Base-by-base conservation (phyloP, 176 grass and related monocot species). In the Carex pumila region DNA sequence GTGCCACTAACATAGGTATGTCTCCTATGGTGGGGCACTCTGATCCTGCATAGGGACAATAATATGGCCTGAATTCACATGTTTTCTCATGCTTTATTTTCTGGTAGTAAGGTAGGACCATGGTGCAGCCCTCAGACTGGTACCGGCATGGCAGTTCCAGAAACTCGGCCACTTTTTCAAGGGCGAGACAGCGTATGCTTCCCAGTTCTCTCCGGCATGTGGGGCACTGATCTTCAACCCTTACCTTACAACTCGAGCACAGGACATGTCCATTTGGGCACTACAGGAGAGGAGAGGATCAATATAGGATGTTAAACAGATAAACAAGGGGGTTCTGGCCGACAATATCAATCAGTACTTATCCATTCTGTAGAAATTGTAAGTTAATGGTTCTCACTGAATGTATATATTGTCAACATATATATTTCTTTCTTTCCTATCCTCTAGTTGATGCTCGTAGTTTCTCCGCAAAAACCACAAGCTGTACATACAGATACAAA, bases 231-330 rank as follows among this genome's bases (percentile, higher is more conserved):
- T 83, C 64, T 66, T 83, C 80, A 4, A 83, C 61, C 61, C 61
- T 83, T 32, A 55, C 41, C 41, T 83, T 83, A 22, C 80, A 83
- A 41, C 64, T 69, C 31, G 80, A 64, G 41, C 80, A 83, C 61
- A 83, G 43, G 19, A 83, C 80, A 66, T 83, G 80, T 67, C 80
- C 80, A 53, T 83, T 83, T 83, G 80, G 80, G 37, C 80, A 83
- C 80, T 83, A 45, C 74, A 36, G 54, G 69, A 66, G 62, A 52
- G 80, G 39, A 29, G 61, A 68, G 7, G 11, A 83, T 65, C 9
- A 31, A 25, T 65, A 53, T 14, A 57, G 19, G 73, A 56, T 57
- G 5, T 57, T 34, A 57, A 71, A 18, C 6, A 78, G 50, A 57
- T 32, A 78, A 56, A 2, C 32, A 56, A 77, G 32, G 5, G 13